Percentiles rank a stretch among this genome's conserved stretches.
Evolutionary conservation across 495 filamentous ascomycete species (phyloP).

Genomic region (Talaromyces proteolyticus): DNA sequence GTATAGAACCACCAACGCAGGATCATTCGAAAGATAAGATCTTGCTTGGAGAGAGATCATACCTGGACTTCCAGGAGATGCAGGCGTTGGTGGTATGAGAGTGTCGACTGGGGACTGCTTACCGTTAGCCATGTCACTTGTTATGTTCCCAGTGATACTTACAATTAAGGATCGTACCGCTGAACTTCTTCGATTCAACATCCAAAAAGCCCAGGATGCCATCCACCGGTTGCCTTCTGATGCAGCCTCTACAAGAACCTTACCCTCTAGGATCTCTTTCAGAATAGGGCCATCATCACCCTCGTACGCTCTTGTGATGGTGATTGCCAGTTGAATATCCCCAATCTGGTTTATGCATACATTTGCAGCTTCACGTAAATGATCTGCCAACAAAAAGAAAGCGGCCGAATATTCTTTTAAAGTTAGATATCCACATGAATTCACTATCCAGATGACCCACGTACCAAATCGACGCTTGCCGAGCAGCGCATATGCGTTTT

Average conservation of each 20-base stretch:
- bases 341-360: constrained; percentile 79
- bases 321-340: constrained; percentile 87
- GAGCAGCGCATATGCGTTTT: constrained; percentile 96
- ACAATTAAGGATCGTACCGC: constrained; percentile 78
- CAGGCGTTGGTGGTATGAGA: constrained; percentile 42
- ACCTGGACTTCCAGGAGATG: constrained; percentile 41
- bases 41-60: constrained; percentile 56
- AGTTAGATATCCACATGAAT: constrained; percentile 4
- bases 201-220: constrained; percentile 94
- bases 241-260: constrained; percentile 70
- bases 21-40: constrained; percentile 84
- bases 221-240: constrained; percentile 87
- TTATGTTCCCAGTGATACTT: constrained; percentile 8
- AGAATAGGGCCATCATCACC: constrained; percentile 77
- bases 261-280: constrained; percentile 68
- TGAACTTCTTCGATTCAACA: constrained; percentile 76
- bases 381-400: constrained; percentile 90
- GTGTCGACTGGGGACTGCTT: constrained; percentile 68
- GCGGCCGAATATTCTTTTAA: constrained; percentile 82
- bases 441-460: constrained; percentile 11
- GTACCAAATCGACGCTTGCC: constrained; percentile 83
- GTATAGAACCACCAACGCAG: constrained; percentile 81
- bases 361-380: constrained; percentile 76
- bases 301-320: constrained; percentile 82
- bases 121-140: constrained; percentile 2